A percentile compares a stretch with the other conserved stretches of the same genome.
These are phyloP conservation scores for Podaxis sp. DNA, from an alignment of 768 basidiomycete species.

Conservation along the genomic window DNA sequence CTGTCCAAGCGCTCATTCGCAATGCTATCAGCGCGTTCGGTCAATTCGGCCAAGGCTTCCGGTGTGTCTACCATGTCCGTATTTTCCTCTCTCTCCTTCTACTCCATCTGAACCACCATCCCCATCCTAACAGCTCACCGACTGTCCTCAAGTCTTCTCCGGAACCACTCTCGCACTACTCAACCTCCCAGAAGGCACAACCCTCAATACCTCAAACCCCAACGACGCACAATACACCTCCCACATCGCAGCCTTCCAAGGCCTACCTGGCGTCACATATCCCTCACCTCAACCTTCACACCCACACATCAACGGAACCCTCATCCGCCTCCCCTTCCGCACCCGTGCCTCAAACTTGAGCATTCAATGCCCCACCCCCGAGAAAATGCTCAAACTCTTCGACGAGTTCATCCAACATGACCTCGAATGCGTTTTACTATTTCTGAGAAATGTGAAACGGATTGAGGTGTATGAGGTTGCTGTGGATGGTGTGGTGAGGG, in stretches of 20 bases:
- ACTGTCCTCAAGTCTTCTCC: constrained; percentile 48
- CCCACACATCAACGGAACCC: constrained; percentile 33
- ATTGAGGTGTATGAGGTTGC: constrained; percentile 40
- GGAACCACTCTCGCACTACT: constrained; percentile 36
- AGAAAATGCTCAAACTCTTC: constrained; percentile 37
- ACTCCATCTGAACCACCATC: neutral
- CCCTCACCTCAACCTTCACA: constrained; percentile 16
- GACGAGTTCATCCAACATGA: constrained; percentile 39
- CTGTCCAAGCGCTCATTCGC: neutral
- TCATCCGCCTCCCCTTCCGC: constrained; percentile 48
- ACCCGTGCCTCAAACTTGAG: constrained; percentile 31
- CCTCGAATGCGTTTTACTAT: constrained; percentile 38
- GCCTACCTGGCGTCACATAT: constrained; percentile 1
- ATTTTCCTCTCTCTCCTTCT: constrained; percentile 6
- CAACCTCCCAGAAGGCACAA: constrained; percentile 39
- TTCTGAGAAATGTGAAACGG: constrained; percentile 36
- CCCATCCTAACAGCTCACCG: constrained; percentile 36
- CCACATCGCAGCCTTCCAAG: constrained; percentile 8
- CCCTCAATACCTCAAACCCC: constrained; percentile 18
- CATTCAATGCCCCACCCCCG: constrained; percentile 25
- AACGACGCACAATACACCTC: neutral
- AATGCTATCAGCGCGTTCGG: constrained; percentile 41
- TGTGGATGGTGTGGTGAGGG: constrained; percentile 19
- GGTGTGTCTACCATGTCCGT: constrained; percentile 50
- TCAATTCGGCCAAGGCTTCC: constrained; percentile 51